Base-by-base conservation (phyloP, 2,329 filamentous ascomycete species). In the Paecilomyces dactylethromorphus region DNA sequence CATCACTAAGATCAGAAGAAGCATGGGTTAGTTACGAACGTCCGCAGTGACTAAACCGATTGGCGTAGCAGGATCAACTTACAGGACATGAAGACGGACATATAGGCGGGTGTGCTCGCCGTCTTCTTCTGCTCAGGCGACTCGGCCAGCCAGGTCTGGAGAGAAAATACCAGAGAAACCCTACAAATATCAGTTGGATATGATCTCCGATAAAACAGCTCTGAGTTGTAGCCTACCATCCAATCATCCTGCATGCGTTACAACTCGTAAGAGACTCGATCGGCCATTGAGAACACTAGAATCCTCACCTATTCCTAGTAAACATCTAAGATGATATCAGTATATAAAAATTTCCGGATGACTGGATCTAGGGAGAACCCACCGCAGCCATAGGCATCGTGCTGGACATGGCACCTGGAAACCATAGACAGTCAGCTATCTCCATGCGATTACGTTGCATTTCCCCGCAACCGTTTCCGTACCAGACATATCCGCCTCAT, bases 301-400 rank as follows among this genome's bases (percentile, higher is more conserved):
- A 21, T 60, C 33, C 80, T 77, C 77, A 94, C 83, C 90, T 89
- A 79, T 96, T 96, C 66, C 92, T 84, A 67, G 89, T 94, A 73
- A 96, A 94, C 83, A 96, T 95, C 83, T 86, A 64, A 31, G 32
- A 49, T n/a, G 13, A 50, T 52, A 59, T 70, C 58, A 69, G 65
- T 59, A 60, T 45, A 60, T 59, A 60, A 35, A 60, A 52, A 50
- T 62, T 54, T 53, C 21, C 29, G 12, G 32, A 56, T 55, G 45
- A 33, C 52, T 61, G 54, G 52, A 58, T 31, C 56, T 6, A 18
- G 21, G 39, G 18, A 55, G 45, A 61, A 80, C 81, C 74, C 78
- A 87, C 84, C 63, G 92, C 92, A 59, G 91, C 92, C 93, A 97
- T 97, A 60, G 93, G 93, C 71, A 97, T 81, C 35, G 92, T 95